These are phyloP conservation scores for Fusarium poae DNA, from an alignment of 2,329 filamentous ascomycete genomes.

Conservation along the genomic window DNA sequence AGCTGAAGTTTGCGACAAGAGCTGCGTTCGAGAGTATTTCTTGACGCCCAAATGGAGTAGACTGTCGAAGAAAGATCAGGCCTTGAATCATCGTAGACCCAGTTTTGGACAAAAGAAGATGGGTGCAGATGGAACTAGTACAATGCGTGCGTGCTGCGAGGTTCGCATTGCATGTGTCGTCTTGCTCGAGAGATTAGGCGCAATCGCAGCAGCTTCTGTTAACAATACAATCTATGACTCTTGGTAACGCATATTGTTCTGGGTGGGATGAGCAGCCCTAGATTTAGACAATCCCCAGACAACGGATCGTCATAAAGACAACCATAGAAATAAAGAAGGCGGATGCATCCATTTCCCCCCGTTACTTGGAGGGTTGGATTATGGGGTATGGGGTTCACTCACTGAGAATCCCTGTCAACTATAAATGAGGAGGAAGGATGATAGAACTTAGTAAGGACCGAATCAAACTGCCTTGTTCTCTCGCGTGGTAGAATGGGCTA, in stretches of 20 bases:
- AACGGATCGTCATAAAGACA: constrained; percentile 22
- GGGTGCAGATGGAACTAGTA: constrained; percentile 38
- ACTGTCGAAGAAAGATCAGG: constrained; percentile 27
- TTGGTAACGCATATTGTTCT: neutral
- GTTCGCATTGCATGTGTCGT: constrained; percentile 28
- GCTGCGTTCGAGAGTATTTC: constrained; percentile 38
- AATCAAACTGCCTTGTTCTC: constrained; percentile 22
- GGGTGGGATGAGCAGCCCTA: neutral
- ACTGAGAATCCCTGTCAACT: constrained; percentile 23
- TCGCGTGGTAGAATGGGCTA: constrained; percentile 25
- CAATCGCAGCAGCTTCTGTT: constrained; percentile 6
- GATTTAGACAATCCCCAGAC: constrained; percentile 8
- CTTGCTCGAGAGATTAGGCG: constrained; percentile 6
- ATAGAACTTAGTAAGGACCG: constrained; percentile 14
- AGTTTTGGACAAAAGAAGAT: constrained; percentile 26
- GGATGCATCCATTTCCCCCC: constrained; percentile 33
- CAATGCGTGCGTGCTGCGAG: constrained; percentile 32
- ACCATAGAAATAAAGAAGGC: constrained; percentile 5
- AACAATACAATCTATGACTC: constrained; percentile 2
- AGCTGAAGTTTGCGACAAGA: constrained; percentile 37
- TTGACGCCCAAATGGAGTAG: constrained; percentile 20
- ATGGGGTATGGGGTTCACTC: constrained; percentile 32
- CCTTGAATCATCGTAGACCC: constrained; percentile 25
- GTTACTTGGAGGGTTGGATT: constrained; percentile 21
- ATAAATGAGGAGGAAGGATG: constrained; percentile 8